Evolutionary conservation across 495 filamentous ascomycete genomes (phyloP).

Genomic region (Penicillium robsamsonii): DNA sequence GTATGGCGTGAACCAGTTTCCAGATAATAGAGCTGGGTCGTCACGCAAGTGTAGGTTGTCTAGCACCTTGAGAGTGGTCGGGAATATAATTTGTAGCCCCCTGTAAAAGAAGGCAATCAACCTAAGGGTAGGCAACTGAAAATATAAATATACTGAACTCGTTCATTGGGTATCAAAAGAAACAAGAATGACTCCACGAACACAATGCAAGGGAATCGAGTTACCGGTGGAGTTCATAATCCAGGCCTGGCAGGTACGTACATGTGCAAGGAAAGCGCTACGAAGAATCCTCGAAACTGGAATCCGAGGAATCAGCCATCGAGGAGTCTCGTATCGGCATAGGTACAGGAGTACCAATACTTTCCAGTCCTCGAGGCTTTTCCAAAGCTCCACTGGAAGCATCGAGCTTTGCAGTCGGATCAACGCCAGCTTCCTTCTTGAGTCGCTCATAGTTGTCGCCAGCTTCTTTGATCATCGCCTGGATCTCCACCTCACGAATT

Average conservation of each 20-base stretch:
- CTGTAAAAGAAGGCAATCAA: neutral
- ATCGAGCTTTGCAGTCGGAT: constrained; percentile 26
- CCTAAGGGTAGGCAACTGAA: neutral
- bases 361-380: constrained; percentile 43
- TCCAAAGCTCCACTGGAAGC: constrained; percentile 32
- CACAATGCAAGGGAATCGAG: neutral
- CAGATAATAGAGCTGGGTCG: neutral
- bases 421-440: constrained; percentile 52
- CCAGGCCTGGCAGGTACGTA: neutral
- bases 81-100: neutral
- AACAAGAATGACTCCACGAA: constrained; percentile 11
- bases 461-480: constrained; percentile 75
- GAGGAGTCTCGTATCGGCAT: constrained; percentile 13
- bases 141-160: constrained; percentile 14
- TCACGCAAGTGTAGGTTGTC: neutral
- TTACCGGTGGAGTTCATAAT: neutral
- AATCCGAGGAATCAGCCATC: constrained; percentile 18
- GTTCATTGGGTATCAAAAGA: constrained; percentile 28
- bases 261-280: neutral
- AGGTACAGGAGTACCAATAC: constrained; percentile 36
- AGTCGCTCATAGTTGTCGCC: constrained; percentile 72
- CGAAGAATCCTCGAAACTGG: constrained; percentile 32
- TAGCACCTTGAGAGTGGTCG: neutral
- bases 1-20: neutral
- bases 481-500: constrained; percentile 76